Conservation (phyloP, 176 grass and related monocot species). For the Melocanna baccifera region DNA sequence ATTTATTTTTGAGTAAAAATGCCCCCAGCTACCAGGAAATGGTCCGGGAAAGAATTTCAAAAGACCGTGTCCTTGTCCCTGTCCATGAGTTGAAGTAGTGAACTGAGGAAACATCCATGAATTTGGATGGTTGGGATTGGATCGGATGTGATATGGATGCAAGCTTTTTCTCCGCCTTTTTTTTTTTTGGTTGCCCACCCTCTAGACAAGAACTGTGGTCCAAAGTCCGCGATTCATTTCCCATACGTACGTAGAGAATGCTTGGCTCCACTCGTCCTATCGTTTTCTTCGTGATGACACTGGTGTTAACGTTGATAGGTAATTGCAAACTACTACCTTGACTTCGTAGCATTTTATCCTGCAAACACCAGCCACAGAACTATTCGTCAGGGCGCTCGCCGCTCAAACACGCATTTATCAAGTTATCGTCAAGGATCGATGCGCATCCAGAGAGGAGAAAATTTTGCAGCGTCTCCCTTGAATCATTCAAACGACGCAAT, state of each 20-base stretch:
- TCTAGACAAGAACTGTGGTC: constrained; percentile 31
- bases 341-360: constrained; percentile 25
- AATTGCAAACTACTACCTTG: constrained; percentile 52
- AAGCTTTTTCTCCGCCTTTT: not conserved
- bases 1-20: not conserved
- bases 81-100: constrained; percentile 23
- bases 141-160: constrained; percentile 8
- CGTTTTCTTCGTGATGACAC: constrained; percentile 30
- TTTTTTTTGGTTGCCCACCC: not conserved
- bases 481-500: constrained; percentile 20
- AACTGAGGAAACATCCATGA: constrained; percentile 5
- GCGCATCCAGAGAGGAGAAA: not conserved
- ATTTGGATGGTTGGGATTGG: constrained; percentile 5
- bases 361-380: constrained; percentile 47
- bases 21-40: not conserved
- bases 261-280: not conserved
- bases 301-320: constrained; percentile 34
- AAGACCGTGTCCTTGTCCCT: constrained; percentile 29
- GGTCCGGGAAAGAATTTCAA: constrained; percentile 17
- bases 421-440: not conserved
- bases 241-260: constrained; percentile 36
- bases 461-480: not conserved
- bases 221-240: constrained; percentile 34
- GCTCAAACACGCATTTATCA: not conserved
- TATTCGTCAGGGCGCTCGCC: not conserved